A percentile compares a stretch with the other conserved stretches of the same genome.
Evolutionary conservation across 2,329 filamentous ascomycete genomes (phyloP).

Genomic region (Plectosphaerella plurivora): DNA sequence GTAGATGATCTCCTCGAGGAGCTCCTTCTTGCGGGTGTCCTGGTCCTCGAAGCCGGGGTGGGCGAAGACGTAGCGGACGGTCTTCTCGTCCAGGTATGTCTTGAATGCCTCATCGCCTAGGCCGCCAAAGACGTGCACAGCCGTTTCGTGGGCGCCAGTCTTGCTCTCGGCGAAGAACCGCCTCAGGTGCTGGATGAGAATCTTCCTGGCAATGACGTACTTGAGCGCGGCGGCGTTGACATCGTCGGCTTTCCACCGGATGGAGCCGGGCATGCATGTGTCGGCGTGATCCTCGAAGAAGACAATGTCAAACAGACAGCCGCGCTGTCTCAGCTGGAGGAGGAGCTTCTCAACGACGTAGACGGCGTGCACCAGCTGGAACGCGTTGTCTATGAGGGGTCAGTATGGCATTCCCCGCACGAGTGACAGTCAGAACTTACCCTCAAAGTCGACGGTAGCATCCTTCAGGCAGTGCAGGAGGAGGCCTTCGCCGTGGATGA

Average conservation of each 20-base stretch:
- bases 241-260: constrained; percentile 3
- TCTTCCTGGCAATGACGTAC: constrained; percentile 57
- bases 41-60: constrained; percentile 50
- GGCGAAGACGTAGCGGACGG: constrained; percentile 64
- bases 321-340: constrained; percentile 51
- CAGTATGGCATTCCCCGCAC: constrained; percentile 22
- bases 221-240: constrained; percentile 28
- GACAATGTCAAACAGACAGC: constrained; percentile 66
- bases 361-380: constrained; percentile 67
- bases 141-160: background rate
- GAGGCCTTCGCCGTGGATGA: constrained; percentile 71
- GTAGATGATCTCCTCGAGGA: constrained; percentile 43
- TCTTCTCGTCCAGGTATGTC: constrained; percentile 47
- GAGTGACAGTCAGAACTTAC: too few relatives aligned
- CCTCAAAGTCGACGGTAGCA: constrained; percentile 57
- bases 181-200: constrained; percentile 61
- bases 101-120: constrained; percentile 44
- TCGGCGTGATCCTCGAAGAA: constrained; percentile 59
- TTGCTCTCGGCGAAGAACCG: constrained; percentile 3
- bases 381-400: constrained; percentile 35
- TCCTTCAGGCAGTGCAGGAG: constrained; percentile 60
- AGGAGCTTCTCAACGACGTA: constrained; percentile 67
- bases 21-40: background rate
- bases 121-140: constrained; percentile 40
- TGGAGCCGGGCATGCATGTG: constrained; percentile 49